Conservation (phyloP, 768 basidiomycete genomes). For the Symmetrospora coprosmae region DNA sequence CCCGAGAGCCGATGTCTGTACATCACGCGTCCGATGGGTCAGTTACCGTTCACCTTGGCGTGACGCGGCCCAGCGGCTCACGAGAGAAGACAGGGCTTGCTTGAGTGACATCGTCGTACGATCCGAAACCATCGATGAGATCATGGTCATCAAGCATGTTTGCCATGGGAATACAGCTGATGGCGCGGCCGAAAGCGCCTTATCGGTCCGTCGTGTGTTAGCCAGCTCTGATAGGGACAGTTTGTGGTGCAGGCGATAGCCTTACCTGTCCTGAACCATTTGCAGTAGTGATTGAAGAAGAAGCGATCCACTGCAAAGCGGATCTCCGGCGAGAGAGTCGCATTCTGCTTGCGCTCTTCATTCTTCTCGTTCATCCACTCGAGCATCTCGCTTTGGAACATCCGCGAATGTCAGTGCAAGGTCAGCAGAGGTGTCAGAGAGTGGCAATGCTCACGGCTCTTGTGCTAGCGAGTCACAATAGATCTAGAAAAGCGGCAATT, state of each 20-base stretch:
- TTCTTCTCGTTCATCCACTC: constrained; percentile 59
- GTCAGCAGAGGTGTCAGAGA: too few species aligned
- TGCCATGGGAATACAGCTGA: constrained; percentile 31
- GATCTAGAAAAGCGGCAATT: too few species aligned
- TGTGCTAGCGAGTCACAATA: constrained; percentile 52
- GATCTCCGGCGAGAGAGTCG: constrained; percentile 58
- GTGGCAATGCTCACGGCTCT: constrained; percentile 76
- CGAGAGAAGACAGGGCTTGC: too few species aligned
- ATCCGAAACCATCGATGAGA: constrained; percentile 35
- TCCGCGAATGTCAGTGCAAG: too few species aligned
- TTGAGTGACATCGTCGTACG: constrained; percentile 34
- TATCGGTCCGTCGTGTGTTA: too few species aligned
- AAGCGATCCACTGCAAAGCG: constrained; percentile 39
- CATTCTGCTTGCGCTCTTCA: constrained; percentile 47
- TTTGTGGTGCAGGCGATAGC: too few species aligned
- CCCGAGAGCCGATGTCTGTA: constrained; percentile 60
- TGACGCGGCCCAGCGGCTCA: too few species aligned
- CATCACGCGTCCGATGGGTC: too few species aligned
- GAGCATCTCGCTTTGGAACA: too few species aligned
- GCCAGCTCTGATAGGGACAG: too few species aligned
- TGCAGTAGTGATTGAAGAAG: constrained; percentile 14
- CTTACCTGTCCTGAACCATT: too few species aligned
- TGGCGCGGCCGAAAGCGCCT: constrained; percentile 32
- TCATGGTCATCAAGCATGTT: constrained; percentile 40
- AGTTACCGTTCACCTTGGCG: too few species aligned